Evolutionary conservation across 2,329 filamentous ascomycete species (phyloP), one percentile per base, ranked within the genome.

Genomic region (Xylaria sp.): DNA sequence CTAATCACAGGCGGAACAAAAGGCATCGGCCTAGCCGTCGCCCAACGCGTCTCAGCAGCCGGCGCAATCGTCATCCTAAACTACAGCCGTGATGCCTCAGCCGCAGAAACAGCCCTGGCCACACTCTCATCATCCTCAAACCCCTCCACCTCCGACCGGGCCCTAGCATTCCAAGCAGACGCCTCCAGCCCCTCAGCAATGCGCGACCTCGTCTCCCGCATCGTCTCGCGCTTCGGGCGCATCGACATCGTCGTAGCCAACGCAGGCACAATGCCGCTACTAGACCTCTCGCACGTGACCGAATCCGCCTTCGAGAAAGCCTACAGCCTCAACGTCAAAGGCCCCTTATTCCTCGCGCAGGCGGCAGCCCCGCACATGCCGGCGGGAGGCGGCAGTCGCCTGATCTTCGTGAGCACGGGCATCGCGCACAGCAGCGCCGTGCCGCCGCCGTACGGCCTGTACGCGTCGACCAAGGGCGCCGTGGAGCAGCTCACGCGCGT

Each of bases 231-330:
- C 51, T 89, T 86, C 70, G 85, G 85, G 32, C 84, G 83, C 69
- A 85, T 91, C 71, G 89, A 91, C 79, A 83, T 90, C 5, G 70
- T 90, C 2, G 80, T 91, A 55, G 81, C 85, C 2, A 89, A 88
- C 70, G 88, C 89, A 0, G 89, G 84, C 0, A 74, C 85, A 3
- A 80, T 88, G 78, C 79, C 79, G 1, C 83, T 87, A 79, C 81
- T 80, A n/a, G 82, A 83, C 58, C 79, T 90, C 15, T 82, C 84
- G 41, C 74, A 79, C 25, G 82, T 84, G 1, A 86, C 81, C 20
- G 73, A 75, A 39, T 66, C 52, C 1, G 50, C 58, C 55, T 76
- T 75, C 55, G 73, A 76, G 64, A 20, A 46, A 5, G 54, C 70
- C 0, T 76, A 72, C 61, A 66, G 64, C 48, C 34, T 75, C 13